These are phyloP conservation scores for Mortierella hygrophila DNA, from an alignment of 192 early-diverging fungal species.

Conservation along the genomic window DNA sequence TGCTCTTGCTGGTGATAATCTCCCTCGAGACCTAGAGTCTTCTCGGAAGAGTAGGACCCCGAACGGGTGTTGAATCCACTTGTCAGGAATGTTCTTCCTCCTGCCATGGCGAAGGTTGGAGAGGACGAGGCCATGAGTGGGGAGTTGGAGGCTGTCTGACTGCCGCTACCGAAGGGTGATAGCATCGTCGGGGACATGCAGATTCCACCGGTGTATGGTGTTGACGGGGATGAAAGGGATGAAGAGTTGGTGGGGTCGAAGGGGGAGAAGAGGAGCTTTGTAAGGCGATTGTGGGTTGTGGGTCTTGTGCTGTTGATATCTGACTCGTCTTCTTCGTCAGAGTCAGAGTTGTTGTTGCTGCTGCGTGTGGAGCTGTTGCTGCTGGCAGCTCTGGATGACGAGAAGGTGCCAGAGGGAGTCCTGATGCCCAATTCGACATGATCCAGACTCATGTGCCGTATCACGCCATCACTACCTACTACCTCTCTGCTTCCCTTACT, in stretches of 20 bases:
- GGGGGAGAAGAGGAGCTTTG: not conserved
- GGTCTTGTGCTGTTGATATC: not conserved
- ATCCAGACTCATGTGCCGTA: not conserved
- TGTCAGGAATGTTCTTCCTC: not conserved
- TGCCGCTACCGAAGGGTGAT: not conserved
- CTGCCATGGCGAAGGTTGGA: not conserved
- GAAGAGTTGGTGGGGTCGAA: not conserved
- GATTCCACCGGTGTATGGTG: not conserved
- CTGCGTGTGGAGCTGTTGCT: not conserved
- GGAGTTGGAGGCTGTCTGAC: not conserved
- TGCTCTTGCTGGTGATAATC: not conserved
- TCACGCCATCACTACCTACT: not conserved
- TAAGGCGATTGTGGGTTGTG: not conserved
- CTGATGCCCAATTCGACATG: not conserved
- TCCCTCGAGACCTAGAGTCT: not conserved
- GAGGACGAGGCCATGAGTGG: not conserved
- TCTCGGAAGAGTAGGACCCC: slow-evolving; percentile 23
- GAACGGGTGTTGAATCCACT: not conserved
- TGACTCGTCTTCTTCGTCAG: not conserved
- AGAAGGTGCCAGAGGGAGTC: not conserved
- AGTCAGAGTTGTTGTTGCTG: not conserved
- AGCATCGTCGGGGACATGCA: not conserved
- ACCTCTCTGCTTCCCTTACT: too few species aligned
- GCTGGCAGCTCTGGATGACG: not conserved
- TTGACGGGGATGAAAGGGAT: not conserved